These are phyloP conservation scores for Parmales sp. DNA, from an alignment of 108 stramenopile species.

Conservation along the genomic window DNA sequence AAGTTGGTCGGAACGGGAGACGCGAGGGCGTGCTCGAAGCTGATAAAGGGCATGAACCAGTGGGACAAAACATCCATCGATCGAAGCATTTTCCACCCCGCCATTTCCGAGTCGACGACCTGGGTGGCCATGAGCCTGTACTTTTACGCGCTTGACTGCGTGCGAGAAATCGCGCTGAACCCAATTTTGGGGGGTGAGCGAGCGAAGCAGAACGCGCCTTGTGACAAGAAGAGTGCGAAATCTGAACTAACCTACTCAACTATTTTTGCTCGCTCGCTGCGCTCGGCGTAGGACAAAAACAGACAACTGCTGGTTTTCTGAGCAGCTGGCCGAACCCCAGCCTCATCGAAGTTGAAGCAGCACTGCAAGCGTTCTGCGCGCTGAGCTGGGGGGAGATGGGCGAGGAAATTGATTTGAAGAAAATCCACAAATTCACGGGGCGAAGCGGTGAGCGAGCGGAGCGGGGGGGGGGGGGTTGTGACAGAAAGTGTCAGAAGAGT, in stretches of 20 bases:
- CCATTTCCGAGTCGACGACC: not conserved
- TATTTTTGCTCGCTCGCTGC: too few species aligned
- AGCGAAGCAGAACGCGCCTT: too few species aligned
- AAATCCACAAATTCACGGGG: too few species aligned
- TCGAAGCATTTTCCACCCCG: constrained; percentile 20
- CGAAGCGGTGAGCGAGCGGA: too few species aligned
- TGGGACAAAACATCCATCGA: constrained; percentile 52
- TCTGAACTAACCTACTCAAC: too few species aligned
- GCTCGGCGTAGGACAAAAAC: too few species aligned
- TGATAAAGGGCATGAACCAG: constrained; percentile 62
- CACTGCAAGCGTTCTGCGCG: constrained; percentile 65
- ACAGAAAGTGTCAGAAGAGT: not conserved
- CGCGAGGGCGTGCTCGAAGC: constrained; percentile 48
- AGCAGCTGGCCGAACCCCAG: constrained; percentile 69
- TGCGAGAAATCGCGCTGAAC: constrained; percentile 60
- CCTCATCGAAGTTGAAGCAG: constrained; percentile 63
- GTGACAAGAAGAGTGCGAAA: too few species aligned
- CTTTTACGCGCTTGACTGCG: constrained; percentile 79
- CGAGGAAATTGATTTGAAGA: too few species aligned
- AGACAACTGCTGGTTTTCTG: constrained; percentile 29
- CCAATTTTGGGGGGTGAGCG: constrained; percentile 44
- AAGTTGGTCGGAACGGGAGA: constrained; percentile 61
- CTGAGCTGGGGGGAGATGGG: constrained; percentile 63
- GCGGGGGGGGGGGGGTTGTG: not conserved
- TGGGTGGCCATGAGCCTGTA: constrained; percentile 76